Evolutionary conservation across 345 rosid genomes (phyloP).

Genomic region (Eucalyptus tenuipes): DNA sequence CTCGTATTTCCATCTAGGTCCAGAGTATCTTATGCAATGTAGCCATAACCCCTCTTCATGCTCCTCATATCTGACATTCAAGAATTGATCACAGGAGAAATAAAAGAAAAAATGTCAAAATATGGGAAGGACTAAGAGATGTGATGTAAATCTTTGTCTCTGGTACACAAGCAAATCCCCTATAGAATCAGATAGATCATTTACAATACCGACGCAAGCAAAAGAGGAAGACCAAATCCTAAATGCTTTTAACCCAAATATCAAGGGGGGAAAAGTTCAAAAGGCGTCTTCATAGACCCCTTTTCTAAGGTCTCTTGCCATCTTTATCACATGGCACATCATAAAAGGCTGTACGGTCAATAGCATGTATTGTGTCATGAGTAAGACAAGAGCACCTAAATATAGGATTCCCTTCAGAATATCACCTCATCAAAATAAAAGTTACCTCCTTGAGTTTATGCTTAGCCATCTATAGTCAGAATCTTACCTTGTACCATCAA

Average conservation of each 20-base stretch:
- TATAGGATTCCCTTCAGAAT: not conserved
- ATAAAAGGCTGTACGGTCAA: not conserved
- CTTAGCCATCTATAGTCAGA: not conserved
- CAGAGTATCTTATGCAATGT: constrained; percentile 60
- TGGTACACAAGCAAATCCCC: not conserved
- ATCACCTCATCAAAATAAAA: not conserved
- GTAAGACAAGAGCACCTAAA: not conserved
- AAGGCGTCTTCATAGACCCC: not conserved
- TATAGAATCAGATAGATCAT: not conserved
- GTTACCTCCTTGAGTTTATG: not conserved
- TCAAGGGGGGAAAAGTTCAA: not conserved
- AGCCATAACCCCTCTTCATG: constrained; percentile 71
- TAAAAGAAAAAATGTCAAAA: too few relatives aligned
- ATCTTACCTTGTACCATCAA: not conserved
- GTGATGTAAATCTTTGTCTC: not conserved
- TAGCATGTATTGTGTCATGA: not conserved
- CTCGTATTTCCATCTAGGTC: constrained; percentile 70
- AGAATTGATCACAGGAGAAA: not conserved
- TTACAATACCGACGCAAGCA: not conserved
- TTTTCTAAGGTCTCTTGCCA: not conserved
- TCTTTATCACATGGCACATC: not conserved
- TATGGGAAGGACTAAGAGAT: not conserved
- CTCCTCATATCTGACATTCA: constrained; percentile 35
- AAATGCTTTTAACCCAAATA: not conserved
- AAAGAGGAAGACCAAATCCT: not conserved